Evolutionary conservation across 2,329 filamentous ascomycete species (phyloP).

Genomic region (Paraphaeosphaeria sporulosa): DNA sequence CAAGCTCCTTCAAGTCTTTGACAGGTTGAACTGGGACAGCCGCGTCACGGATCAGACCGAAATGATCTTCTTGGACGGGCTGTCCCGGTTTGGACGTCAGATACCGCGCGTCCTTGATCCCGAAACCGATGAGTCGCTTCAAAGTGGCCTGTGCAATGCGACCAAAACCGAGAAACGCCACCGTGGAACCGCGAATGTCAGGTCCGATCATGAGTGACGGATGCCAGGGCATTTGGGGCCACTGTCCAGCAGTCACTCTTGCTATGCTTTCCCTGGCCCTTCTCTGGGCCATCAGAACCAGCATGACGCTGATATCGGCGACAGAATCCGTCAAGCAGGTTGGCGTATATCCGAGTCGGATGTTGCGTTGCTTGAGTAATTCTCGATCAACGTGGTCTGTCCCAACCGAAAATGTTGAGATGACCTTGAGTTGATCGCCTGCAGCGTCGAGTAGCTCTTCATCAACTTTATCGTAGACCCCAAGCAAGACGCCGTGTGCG

Average conservation of each 20-base stretch:
- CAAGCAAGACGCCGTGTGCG: background rate
- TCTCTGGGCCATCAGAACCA: background rate
- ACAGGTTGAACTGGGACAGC: too few species aligned
- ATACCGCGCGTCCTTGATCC: constrained; percentile 34
- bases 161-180: constrained; percentile 42
- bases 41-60: constrained; percentile 32
- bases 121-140: constrained; percentile 36
- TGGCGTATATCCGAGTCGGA: constrained; percentile 42
- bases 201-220: constrained; percentile 21
- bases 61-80: constrained; percentile 29
- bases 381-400: constrained; percentile 39
- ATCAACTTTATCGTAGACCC: background rate
- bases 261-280: too few species aligned
- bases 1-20: too few species aligned
- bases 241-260: constrained; percentile 17
- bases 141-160: constrained; percentile 38
- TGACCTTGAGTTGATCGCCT: background rate
- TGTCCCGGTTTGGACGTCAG: constrained; percentile 37
- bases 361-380: constrained; percentile 33
- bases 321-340: constrained; percentile 42
- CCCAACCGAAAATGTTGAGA: constrained; percentile 24
- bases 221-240: constrained; percentile 42
- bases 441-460: background rate
- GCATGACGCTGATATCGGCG: constrained; percentile 32
- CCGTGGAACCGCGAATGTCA: constrained; percentile 30